Percentiles rank a stretch among this genome's conserved stretches.
phyloP scores from a whole-genome alignment of 2,329 filamentous ascomycete species.

The Fusarium phyllophilum region DNA sequence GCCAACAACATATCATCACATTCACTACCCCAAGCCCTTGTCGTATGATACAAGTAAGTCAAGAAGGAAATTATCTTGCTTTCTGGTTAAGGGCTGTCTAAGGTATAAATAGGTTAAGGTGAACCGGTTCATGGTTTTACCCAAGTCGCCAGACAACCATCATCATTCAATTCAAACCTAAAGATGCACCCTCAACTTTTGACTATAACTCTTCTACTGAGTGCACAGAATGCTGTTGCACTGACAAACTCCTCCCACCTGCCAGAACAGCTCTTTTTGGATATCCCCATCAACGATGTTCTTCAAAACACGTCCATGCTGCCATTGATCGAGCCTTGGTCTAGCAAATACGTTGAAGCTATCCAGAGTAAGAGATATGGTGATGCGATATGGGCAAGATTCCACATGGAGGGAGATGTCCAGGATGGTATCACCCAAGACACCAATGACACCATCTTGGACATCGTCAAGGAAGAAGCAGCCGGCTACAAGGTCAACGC shows the following conservation, averaged over 20 bases:
- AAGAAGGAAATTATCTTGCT: not conserved
- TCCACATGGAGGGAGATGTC: not conserved
- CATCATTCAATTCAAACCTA: too few species aligned
- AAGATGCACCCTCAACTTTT: not conserved
- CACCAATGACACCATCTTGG: not conserved
- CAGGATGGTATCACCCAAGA: not conserved
- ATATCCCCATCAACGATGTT: not conserved
- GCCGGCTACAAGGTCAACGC: not conserved
- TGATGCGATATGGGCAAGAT: not conserved
- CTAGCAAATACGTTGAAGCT: not conserved
- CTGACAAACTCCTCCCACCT: not conserved
- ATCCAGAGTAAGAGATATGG: not conserved
- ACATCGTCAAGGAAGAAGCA: not conserved
- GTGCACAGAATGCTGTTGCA: not conserved
- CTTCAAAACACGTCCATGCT: not conserved
- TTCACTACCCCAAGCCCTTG: not conserved
- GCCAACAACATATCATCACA: not conserved
- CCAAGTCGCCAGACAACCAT: too few species aligned
- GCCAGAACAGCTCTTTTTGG: not conserved
- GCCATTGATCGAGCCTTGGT: not conserved
- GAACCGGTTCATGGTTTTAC: rapidly evolving
- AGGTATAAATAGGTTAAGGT: not conserved
- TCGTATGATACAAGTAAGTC: not conserved
- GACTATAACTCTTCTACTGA: not conserved
- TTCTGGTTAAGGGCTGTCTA: not conserved